Conservation (phyloP, 257 asterid genomes). For the Salvia splendens region DNA sequence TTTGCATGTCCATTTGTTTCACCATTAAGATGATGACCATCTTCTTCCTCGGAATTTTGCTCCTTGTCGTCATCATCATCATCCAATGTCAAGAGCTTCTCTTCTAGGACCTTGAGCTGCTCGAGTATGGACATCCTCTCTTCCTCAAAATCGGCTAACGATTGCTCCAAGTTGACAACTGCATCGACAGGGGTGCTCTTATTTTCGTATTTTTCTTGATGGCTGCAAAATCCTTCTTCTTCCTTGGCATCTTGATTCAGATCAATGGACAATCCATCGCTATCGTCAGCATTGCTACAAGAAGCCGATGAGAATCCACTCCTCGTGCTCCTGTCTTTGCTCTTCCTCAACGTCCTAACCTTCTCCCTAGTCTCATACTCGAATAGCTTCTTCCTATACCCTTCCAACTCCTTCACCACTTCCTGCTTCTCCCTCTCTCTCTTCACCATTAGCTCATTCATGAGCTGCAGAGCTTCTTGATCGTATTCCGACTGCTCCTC, state of each 20-base stretch:
- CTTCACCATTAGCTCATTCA: slow-evolving; percentile 90
- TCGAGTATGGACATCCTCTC: slow-evolving; percentile 83
- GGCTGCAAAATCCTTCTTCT: slow-evolving; percentile 47
- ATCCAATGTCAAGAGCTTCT: slow-evolving; percentile 66
- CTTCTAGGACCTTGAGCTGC: slow-evolving; percentile 83
- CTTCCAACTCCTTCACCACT: slow-evolving; percentile 75
- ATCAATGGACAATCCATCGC: slow-evolving; percentile 75
- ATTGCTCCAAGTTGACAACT: slow-evolving; percentile 71
- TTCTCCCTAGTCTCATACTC: slow-evolving; percentile 71
- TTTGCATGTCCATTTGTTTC: slow-evolving; percentile 51
- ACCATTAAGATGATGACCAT: slow-evolving; percentile 35
- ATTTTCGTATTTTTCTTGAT: slow-evolving; percentile 38
- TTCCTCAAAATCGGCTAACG: slow-evolving; percentile 85
- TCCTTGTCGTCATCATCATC: slow-evolving; percentile 40
- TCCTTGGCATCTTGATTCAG: slow-evolving; percentile 70
- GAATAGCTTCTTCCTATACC: slow-evolving; percentile 58
- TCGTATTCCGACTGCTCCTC: slow-evolving; percentile 98
- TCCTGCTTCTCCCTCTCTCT: slow-evolving; percentile 91
- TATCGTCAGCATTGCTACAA: slow-evolving; percentile 79
- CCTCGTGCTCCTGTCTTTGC: slow-evolving; percentile 57
- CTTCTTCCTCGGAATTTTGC: slow-evolving; percentile 44
- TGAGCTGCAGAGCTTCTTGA: slow-evolving; percentile 93
- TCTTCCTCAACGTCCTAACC: slow-evolving; percentile 48
- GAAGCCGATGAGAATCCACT: slow-evolving; percentile 78
- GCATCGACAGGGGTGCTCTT: slow-evolving; percentile 62